These are phyloP conservation scores for Epichloe sylvatica DNA, from an alignment of 2,329 filamentous ascomycete genomes.

Conservation along the genomic window DNA sequence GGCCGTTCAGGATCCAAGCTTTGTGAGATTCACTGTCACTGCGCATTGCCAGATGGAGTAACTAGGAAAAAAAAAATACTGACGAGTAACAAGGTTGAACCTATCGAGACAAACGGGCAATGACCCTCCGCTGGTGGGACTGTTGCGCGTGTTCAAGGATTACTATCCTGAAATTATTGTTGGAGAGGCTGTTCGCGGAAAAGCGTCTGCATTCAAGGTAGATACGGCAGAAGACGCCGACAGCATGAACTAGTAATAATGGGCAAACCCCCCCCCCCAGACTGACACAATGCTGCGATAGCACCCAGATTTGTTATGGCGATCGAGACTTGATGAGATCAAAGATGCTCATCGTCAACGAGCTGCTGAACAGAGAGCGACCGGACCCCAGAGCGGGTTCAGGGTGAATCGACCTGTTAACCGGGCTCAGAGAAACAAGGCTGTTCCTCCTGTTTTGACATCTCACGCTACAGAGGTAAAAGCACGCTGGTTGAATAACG, in stretches of 20 bases:
- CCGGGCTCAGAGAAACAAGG: conserved; percentile 18
- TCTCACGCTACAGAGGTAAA: conserved; percentile 53
- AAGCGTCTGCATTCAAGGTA: conserved; percentile 49
- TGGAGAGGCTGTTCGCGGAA: conserved; percentile 48
- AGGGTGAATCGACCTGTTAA: conserved; percentile 40
- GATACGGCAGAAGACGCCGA: not conserved
- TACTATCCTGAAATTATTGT: conserved; percentile 84
- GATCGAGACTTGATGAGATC: conserved; percentile 50
- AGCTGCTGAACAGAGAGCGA: conserved; percentile 23
- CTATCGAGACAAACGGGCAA: conserved; percentile 49
- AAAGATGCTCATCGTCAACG: conserved; percentile 43
- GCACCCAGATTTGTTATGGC: conserved; percentile 68
- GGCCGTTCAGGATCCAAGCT: conserved; percentile 67
- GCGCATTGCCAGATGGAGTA: conserved; percentile 2
- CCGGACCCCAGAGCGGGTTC: conserved; percentile 37
- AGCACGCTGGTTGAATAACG: conserved; percentile 8
- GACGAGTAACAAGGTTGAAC: conserved; percentile 36
- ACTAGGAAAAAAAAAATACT: not conserved
- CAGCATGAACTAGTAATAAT: too few relatives aligned
- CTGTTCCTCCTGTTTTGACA: conserved; percentile 59
- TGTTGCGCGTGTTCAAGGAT: conserved; percentile 75
- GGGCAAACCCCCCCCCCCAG: too few relatives aligned
- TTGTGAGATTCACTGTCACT: conserved; percentile 33
- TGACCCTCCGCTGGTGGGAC: conserved; percentile 58
- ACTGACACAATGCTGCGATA: conserved; percentile 18